Base-by-base conservation (phyloP, 208 protist species). In the Leishmania amazonensis region DNA sequence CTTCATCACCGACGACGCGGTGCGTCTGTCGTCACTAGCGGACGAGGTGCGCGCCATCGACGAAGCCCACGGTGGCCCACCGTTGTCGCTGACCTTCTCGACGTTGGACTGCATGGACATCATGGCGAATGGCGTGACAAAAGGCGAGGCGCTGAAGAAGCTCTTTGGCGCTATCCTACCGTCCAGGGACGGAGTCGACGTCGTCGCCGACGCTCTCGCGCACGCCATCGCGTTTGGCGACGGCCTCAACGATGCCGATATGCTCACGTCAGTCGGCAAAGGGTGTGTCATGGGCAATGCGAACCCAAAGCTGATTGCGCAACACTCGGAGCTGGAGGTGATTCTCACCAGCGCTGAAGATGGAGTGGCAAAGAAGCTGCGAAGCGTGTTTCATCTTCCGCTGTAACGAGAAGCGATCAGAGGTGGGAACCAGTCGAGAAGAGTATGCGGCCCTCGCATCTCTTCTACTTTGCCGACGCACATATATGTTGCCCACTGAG, bases 191-290 rank as follows among this genome's bases (percentile, higher is more conserved):
- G 60, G 78, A 0, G 28, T 78, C 2, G 75, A 83, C 21, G 71
- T 84, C 4, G 73, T 89, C 31, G 80, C 78, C 2, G 75, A 77
- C 0, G 75, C 82, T 0, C 58, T 92, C 42, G 13, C 51, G 38
- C 72, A 84, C 21, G 88, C 88, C 4, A 86, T 94, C 28, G 89
- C 87, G 31, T 94, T 94, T 86, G 90, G 90, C 15, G 87, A 94
- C 58, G 90, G 84, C 40, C 80, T 91, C 67, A 92, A 94, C 76
- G 90, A 94, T 72, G 83, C 83, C 21, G 77, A 87, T 53, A 92
- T 94, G 88, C 76, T 94, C 28, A 49, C 40, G 70, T 51, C 79
- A 65, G 83, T 73, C 7, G 90, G 89, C 1, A 88, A 91, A 71
- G 88, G 90, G 7, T 94, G 81, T 51, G 78, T 92, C 24, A 92